Conservation (phyloP, 2,329 filamentous ascomycete species). For the Gaeumannomyces sp. region DNA sequence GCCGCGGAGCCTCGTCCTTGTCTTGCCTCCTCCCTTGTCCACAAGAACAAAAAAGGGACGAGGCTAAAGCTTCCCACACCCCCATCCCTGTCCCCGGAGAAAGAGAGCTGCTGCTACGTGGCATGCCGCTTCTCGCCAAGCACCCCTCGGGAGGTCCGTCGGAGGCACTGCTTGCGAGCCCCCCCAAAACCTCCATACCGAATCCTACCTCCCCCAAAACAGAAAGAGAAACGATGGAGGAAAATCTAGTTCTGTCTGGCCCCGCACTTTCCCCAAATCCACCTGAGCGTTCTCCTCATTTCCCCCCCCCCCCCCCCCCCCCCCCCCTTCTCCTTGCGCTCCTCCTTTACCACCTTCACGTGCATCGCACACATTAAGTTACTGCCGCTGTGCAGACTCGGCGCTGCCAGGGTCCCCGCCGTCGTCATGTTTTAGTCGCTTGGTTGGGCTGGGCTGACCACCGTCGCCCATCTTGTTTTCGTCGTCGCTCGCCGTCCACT, state of each 20-base stretch:
- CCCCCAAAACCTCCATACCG: background rate
- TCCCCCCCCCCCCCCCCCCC: no score
- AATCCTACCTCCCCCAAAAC: background rate
- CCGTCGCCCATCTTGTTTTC: slow-evolving; percentile 23
- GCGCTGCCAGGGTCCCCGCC: slow-evolving; percentile 12
- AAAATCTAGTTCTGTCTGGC: background rate
- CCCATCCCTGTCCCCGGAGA: background rate
- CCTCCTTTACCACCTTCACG: no score
- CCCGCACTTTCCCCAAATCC: background rate
- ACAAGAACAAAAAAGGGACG: background rate
- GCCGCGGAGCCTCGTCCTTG: background rate
- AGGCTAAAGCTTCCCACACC: background rate
- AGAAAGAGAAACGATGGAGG: no score
- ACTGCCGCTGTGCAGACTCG: background rate
- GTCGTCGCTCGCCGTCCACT: slow-evolving; percentile 50
- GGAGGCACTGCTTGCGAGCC: background rate
- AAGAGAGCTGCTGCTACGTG: background rate
- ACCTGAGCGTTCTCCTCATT: background rate
- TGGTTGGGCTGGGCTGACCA: slow-evolving; percentile 32
- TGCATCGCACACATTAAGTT: background rate
- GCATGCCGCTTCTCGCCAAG: background rate
- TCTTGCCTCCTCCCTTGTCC: background rate
- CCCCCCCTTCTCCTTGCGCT: background rate
- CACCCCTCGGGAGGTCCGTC: background rate
- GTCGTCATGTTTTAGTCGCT: slow-evolving; percentile 45